A percentile compares a stretch with the other conserved stretches of the same genome.
phyloP scores from a whole-genome alignment of 2,329 filamentous ascomycete genomes.

The Intubia oerlemansii region DNA sequence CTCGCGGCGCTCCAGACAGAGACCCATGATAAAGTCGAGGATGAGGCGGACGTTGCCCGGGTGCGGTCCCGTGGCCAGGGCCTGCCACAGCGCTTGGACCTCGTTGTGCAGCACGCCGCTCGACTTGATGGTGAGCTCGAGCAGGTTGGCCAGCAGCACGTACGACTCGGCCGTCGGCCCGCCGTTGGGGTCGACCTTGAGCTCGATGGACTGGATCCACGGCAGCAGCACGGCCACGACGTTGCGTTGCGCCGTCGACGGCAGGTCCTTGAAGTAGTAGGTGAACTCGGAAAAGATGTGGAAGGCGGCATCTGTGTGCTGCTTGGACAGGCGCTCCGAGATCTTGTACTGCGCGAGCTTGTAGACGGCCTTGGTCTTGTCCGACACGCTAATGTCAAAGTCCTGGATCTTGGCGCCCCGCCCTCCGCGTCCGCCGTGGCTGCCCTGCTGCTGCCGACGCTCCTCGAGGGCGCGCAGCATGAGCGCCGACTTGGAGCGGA shows the following conservation, averaged over 20 bases:
- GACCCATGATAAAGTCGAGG: conserved; percentile 84
- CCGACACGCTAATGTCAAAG: conserved; percentile 93
- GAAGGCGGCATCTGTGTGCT: conserved; percentile 77
- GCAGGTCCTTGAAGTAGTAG: conserved; percentile 72
- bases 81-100: conserved; percentile 94
- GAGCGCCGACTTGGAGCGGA: conserved; percentile 70
- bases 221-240: conserved; percentile 87
- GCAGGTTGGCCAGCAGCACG: conserved; percentile 80
- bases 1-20: conserved; percentile 83
- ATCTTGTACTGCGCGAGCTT: conserved; percentile 96
- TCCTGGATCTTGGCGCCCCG: conserved; percentile 83
- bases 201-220: conserved; percentile 87
- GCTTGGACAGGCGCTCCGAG: conserved; percentile 70
- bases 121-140: conserved; percentile 90
- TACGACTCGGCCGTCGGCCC: conserved; percentile 83
- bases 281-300: conserved; percentile 93
- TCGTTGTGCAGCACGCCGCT: conserved; percentile 82
- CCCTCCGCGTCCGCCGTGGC: too few relatives aligned
- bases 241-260: conserved; percentile 68
- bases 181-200: conserved; percentile 79
- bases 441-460: conserved; percentile 46
- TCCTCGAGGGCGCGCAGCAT: conserved; percentile 67
- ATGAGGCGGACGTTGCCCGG: conserved; percentile 87
- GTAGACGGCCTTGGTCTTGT: conserved; percentile 96
- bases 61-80: conserved; percentile 78